Base-by-base conservation (phyloP, 2,329 filamentous ascomycete species). In the Penicillium olsonii region DNA sequence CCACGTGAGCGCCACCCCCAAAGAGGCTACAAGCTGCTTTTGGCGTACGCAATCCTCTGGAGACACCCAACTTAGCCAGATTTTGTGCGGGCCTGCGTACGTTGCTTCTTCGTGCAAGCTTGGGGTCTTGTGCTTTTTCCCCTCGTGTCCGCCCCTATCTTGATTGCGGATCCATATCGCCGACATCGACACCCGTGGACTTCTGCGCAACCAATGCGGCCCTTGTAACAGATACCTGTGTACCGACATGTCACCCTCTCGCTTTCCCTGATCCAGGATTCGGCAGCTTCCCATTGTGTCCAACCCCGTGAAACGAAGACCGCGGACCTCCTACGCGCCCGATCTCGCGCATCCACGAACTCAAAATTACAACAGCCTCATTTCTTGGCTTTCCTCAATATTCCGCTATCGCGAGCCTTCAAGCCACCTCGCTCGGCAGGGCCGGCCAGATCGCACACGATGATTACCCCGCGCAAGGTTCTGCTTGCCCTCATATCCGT, bases 391-490 rank as follows among this genome's bases (percentile, higher is more conserved):
- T 10, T 9, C 24, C 9, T 24, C 22, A 22, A 27, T 22, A 11
- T 33, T 29, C 54, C 42, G 41, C 43, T 27, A 38, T 52, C 46
- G 42, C 37, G 52, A 54, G 39, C 39, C 24, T 47, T 19, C 18
- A 20, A 35, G 47, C 24, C n/a, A 19, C 41, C 43, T 41, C 43
- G 49, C 17, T 37, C 44, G 42, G 44, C 39, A 26, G 34, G 35
- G 38, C 33, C 40, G 24, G 29, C 42, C 37, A 19, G 24, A 37
- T 48, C 26, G 52, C 49, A 45, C 55, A 61, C 49, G 48, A 95
- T 95, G 90, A 80, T 92, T 68, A 88, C 87, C 64, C 89, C 88
- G 67, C 83, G 85, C 65, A 87, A 88, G 72, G 87, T 88, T 65
- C 70, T 95, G 55, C 75, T 90, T 60, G 80, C 86, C 47, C 88